A percentile compares a stretch with the other conserved stretches of the same genome.
These are phyloP conservation scores for Chalaropsis thielavioides DNA, from an alignment of 2,329 filamentous ascomycete genomes.

Conservation along the genomic window DNA sequence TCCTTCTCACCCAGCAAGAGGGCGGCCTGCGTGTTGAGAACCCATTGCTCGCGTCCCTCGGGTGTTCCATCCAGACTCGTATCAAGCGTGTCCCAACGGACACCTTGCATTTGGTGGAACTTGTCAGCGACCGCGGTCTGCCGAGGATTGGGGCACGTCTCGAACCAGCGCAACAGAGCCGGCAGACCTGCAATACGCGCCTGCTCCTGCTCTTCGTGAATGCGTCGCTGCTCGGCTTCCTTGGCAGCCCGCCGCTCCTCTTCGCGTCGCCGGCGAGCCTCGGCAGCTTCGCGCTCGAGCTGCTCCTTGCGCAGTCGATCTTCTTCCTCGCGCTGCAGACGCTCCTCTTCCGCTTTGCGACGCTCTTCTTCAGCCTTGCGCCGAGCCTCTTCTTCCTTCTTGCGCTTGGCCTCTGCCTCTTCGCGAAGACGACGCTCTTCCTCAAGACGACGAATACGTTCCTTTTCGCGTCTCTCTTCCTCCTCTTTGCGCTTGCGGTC, in stretches of 20 bases:
- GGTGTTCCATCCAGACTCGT: constrained; percentile 37
- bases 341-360: constrained; percentile 29
- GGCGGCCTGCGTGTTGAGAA: constrained; percentile 50
- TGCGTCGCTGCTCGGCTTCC: constrained; percentile 37
- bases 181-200: constrained; percentile 43
- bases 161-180: constrained; percentile 46
- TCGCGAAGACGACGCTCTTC: constrained; percentile 17
- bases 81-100: constrained; percentile 49
- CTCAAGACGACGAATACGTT: constrained; percentile 21
- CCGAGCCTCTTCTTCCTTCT: constrained; percentile 21
- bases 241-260: constrained; percentile 34
- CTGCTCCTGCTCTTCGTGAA: constrained; percentile 41
- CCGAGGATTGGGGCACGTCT: constrained; percentile 38
- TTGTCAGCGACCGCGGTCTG: constrained; percentile 35
- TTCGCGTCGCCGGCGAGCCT: constrained; percentile 37
- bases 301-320: constrained; percentile 33
- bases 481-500: constrained; percentile 29
- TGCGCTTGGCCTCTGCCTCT: constrained; percentile 21
- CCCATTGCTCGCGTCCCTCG: constrained; percentile 50
- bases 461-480: constrained; percentile 21
- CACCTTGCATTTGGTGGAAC: constrained; percentile 44
- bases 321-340: constrained; percentile 30
- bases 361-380: constrained; percentile 27
- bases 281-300: constrained; percentile 34
- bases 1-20: constrained; percentile 52